Evolutionary conservation across 768 basidiomycete species (phyloP).

Genomic region (Agaricus blazei): DNA sequence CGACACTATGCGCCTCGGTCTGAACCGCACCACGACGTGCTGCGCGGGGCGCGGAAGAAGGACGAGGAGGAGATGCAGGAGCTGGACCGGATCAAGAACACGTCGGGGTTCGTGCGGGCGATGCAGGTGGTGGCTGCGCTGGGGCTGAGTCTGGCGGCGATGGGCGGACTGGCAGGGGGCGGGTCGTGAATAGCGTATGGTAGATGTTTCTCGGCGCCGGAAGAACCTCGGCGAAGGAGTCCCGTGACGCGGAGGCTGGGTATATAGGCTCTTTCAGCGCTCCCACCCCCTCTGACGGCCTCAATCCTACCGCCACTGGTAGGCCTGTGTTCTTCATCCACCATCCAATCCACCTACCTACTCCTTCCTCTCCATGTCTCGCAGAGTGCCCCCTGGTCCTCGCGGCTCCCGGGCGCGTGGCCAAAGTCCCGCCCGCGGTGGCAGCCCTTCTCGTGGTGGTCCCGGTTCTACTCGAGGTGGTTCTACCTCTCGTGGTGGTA

Average conservation of each 20-base stretch:
- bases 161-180: constrained; percentile 12
- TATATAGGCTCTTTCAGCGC: not conserved
- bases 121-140: constrained; percentile 22
- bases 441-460: constrained; percentile 15
- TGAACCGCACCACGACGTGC: constrained; percentile 9
- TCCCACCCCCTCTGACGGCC: not conserved
- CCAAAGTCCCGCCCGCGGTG: constrained; percentile 5
- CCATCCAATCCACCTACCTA: not conserved
- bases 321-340: constrained; percentile 1
- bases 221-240: not conserved
- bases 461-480: constrained; percentile 2
- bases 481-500: constrained; percentile 15
- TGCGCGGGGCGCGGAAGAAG: constrained; percentile 8
- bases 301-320: constrained; percentile 5
- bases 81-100: constrained; percentile 20
- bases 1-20: constrained; percentile 12
- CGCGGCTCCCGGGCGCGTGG: constrained; percentile 8
- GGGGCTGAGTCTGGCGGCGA: constrained; percentile 15
- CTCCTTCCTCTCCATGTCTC: not conserved
- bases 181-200: not conserved
- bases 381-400: constrained; percentile 5
- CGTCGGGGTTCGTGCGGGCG: constrained; percentile 23
- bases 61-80: constrained; percentile 13
- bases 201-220: not conserved
- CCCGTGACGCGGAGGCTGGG: not conserved